A percentile compares a stretch with the other conserved stretches of the same genome.
Conservation (phyloP, 371 early-diverging fungal genomes). For the Neoconidiobolus thromboides region DNA sequence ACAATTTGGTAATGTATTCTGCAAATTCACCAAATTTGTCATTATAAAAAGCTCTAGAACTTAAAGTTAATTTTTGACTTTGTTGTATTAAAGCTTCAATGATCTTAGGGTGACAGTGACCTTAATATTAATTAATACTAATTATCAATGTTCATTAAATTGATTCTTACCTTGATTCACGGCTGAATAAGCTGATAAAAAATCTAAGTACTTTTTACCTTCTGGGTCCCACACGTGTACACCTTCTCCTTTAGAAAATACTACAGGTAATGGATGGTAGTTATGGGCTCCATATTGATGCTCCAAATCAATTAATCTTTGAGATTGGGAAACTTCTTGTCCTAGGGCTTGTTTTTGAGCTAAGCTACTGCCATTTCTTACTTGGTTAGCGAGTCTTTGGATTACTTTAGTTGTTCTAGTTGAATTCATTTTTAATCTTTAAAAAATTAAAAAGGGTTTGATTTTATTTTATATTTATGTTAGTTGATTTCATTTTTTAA, state of each 20-base stretch:
- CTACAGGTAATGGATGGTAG: conserved; percentile 95
- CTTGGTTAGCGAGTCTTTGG: no score
- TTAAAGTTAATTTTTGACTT: conserved; percentile 60
- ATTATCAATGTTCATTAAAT: background rate
- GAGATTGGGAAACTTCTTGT: background rate
- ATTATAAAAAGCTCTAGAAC: conserved; percentile 93
- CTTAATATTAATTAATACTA: conserved; percentile 10
- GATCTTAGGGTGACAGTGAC: conserved; percentile 93
- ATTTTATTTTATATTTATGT: no score
- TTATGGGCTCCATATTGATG: conserved; percentile 70
- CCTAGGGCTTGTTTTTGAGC: no score
- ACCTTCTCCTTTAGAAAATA: conserved; percentile 77
- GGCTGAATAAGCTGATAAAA: conserved; percentile 89
- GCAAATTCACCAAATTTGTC: conserved; percentile 78
- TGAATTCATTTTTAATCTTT: no score
- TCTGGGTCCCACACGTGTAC: conserved; percentile 91
- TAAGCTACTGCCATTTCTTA: no score
- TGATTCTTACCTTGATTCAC: conserved; percentile 67
- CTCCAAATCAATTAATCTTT: conserved; percentile 44
- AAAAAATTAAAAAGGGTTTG: no score
- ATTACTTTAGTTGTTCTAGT: no score
- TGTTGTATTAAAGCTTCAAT: conserved; percentile 78
- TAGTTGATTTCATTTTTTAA: no score
- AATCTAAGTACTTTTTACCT: conserved; percentile 87
- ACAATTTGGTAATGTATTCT: conserved; percentile 72